A percentile compares a stretch with the other conserved stretches of the same genome.
Conservation (phyloP, 2,329 filamentous ascomycete genomes). For the Penicillium paneum region DNA sequence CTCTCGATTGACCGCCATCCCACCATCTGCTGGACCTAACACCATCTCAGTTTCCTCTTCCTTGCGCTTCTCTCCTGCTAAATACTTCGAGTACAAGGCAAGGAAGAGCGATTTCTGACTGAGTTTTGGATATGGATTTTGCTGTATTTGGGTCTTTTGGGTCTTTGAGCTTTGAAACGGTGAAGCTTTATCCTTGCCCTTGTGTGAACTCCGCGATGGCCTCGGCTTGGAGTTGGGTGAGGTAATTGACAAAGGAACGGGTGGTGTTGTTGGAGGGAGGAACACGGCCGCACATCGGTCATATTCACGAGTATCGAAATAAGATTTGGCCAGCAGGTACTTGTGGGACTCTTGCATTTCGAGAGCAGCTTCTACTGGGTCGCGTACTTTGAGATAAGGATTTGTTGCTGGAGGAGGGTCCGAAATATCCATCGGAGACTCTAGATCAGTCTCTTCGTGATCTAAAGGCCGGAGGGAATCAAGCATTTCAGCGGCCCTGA, state of each 20-base stretch:
- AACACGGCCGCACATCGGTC: constrained; percentile 91
- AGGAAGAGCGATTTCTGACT: constrained; percentile 93
- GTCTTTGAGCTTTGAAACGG: constrained; percentile 38
- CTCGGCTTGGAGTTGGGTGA: constrained; percentile 39
- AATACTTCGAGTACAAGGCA: constrained; percentile 84
- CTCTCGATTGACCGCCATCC: constrained; percentile 80
- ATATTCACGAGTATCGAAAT: constrained; percentile 93
- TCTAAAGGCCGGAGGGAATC: constrained; percentile 65
- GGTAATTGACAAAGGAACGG: constrained; percentile 54
- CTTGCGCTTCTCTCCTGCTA: constrained; percentile 92
- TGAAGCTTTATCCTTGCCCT: constrained; percentile 60
- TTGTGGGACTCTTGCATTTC: constrained; percentile 77
- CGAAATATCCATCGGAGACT: constrained; percentile 57
- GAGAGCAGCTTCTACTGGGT: constrained; percentile 69
- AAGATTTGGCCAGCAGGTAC: constrained; percentile 86
- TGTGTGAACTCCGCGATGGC: constrained; percentile 45
- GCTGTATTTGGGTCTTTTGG: constrained; percentile 32
- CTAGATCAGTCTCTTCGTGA: constrained; percentile 59
- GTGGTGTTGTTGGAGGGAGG: constrained; percentile 73
- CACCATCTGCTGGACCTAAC: constrained; percentile 85
- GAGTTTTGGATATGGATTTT: constrained; percentile 51
- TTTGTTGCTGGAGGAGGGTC: constrained; percentile 52
- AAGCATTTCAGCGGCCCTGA: constrained; percentile 89
- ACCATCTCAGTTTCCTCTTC: constrained; percentile 98
- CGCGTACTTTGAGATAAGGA: constrained; percentile 54